Evolutionary conservation across 805 yeast species (phyloP), one percentile per base, ranked within the genome.

Genomic region (Starmerella potacharoeniae): DNA sequence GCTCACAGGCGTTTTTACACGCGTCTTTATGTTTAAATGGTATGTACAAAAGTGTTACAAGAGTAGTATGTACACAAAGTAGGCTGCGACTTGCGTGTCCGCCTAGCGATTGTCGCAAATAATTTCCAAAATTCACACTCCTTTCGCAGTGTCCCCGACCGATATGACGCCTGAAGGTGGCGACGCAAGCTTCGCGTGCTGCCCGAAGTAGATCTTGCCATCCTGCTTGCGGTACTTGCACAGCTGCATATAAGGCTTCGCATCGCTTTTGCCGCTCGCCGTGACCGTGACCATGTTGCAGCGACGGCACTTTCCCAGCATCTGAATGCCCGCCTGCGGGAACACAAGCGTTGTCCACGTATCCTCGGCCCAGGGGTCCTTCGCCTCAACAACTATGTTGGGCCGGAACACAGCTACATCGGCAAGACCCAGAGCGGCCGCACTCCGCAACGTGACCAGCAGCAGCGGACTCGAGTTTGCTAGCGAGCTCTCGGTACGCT

Each of bases 281-380:
- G 73, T 69, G 11, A 74, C 69, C 3, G 75, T 70, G n/a, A 75
- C 68, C 77, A 75, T 74, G 51, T 71, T 72, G 57, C 78, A 75
- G 41, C 78, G 60, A 28, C 71, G 67, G 55, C 78, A 75, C 46
- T 56, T 65, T 49, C 61, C 72, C 28, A 55, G 62, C 60, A 53
- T 53, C 46, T 51, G 56, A 13, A 57, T 56, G 16, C 34, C 49
- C 1, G 55, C 55, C 6, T 43, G 35, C 0, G 58, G 54, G 5
- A 69, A 55, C 11, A 10, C 34, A 0, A 71, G 45, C 5, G 40
- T 33, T 4, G 50, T 29, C 77, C 77, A 74, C 1, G 49, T 31
- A 50, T 75, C 77, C 51, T 75, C 78, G 10, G 54, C 66, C 62
- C 68, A 75, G 4, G 75, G 68, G 17, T 34, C 43, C 2, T 54